These are phyloP conservation scores for Meripilus lineatus DNA, from an alignment of 1,284 basidiomycete genomes.

Conservation along the genomic window DNA sequence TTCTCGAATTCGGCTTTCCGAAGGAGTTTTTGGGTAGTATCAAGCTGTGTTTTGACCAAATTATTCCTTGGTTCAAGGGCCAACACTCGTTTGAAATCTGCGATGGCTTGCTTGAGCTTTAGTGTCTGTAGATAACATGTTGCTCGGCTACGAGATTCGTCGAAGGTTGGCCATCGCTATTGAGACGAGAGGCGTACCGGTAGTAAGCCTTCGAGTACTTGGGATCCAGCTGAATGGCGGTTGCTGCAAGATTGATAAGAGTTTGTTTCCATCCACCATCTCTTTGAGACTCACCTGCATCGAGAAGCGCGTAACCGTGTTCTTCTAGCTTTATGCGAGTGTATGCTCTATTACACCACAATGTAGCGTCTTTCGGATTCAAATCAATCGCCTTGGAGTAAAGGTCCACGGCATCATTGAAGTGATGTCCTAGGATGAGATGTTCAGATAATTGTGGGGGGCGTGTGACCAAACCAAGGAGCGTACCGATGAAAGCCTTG, in stretches of 20 bases:
- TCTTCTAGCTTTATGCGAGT: conserved; percentile 78
- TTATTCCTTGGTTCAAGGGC: conserved; percentile 88
- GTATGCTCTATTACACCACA: conserved; percentile 81
- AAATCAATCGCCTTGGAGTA: conserved; percentile 77
- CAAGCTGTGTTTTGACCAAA: conserved; percentile 75
- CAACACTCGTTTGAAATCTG: conserved; percentile 85
- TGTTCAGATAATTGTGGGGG: not conserved
- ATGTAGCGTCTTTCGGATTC: conserved; percentile 71
- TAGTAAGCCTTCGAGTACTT: conserved; percentile 92
- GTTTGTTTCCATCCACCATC: not conserved
- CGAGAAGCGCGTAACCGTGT: conserved; percentile 75
- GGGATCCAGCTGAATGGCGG: conserved; percentile 86
- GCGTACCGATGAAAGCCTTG: conserved; percentile 72
- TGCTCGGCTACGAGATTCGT: conserved; percentile 60
- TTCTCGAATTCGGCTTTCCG: conserved; percentile 87
- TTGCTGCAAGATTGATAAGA: no score
- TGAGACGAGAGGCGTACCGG: conserved; percentile 39
- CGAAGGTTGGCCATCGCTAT: not conserved
- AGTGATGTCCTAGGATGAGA: conserved; percentile 47
- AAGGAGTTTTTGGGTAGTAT: conserved; percentile 87
- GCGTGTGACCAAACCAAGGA: conserved; percentile 1
- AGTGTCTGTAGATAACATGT: conserved; percentile 90
- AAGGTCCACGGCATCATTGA: conserved; percentile 58
- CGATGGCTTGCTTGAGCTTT: conserved; percentile 77
- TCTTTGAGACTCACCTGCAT: conserved; percentile 67